These are phyloP conservation scores for Irpex rosettiformis DNA, from an alignment of 1,284 basidiomycete species.

Conservation along the genomic window DNA sequence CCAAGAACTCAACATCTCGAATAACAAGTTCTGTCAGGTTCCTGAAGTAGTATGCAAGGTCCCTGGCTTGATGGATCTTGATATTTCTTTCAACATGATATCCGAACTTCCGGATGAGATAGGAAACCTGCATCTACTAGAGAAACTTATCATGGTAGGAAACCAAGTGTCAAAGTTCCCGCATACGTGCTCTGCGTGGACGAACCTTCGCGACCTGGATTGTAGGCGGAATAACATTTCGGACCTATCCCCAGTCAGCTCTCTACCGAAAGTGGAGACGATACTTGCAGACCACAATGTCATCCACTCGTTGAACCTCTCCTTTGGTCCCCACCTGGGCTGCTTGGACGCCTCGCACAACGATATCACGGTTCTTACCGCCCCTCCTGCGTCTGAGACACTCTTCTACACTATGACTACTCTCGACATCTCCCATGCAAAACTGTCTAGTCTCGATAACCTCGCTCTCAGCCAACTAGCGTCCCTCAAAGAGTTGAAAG, in stretches of 20 bases:
- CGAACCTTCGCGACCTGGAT: conserved; percentile 71
- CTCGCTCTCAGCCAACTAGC: conserved; percentile 68
- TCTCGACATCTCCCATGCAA: conserved; percentile 89
- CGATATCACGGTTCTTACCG: conserved; percentile 78
- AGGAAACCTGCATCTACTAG: conserved; percentile 65
- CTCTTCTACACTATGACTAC: conserved; percentile 69
- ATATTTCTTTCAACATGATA: conserved; percentile 95
- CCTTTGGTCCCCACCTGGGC: conserved; percentile 60
- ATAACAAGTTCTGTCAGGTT: conserved; percentile 90
- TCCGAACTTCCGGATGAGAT: conserved; percentile 80
- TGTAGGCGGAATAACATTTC: conserved; percentile 81
- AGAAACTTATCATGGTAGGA: conserved; percentile 82
- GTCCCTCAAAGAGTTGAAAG: conserved; percentile 67
- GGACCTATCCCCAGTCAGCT: conserved; percentile 69
- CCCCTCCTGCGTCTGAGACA: conserved; percentile 56
- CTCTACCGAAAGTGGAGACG: conserved; percentile 65
- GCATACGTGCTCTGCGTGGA: conserved; percentile 57
- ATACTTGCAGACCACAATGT: conserved; percentile 81
- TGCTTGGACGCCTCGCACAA: conserved; percentile 75
- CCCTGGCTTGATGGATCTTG: conserved; percentile 76
- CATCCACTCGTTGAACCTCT: conserved; percentile 76
- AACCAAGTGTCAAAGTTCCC: conserved; percentile 86
- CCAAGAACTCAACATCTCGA: conserved; percentile 89
- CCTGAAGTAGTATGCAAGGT: conserved; percentile 80
- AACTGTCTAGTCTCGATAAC: conserved; percentile 84